Base-by-base conservation (phyloP, 306 rosid genomes). In the Cucurbita pepo region DNA sequence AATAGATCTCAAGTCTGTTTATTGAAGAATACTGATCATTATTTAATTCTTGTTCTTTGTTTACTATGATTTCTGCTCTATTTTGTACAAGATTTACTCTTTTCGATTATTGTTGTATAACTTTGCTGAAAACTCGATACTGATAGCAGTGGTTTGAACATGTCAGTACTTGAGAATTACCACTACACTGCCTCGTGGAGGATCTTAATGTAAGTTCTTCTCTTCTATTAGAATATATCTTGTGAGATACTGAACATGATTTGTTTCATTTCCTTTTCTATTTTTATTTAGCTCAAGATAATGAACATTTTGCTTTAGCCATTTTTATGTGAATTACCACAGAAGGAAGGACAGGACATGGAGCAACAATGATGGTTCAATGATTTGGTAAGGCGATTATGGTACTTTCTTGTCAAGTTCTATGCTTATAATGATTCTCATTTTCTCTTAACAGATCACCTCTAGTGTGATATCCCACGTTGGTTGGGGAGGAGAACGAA, bases 1-100 rank as follows among this genome's bases (percentile, higher is more conserved):
- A 57, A 67, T 69, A 75, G 82, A 63, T 79, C 57, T 59, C 52
- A 58, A 38, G 64, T 76, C 74, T 63, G 43, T 50, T 53, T 5
- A 60, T 61, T 73, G 61, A 54, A 59, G 52, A 43, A 40, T 54
- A 5, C 52, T 16, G 7, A 53, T 56, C 57, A 56, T 30, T 41
- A 66, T 65, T 60, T 47, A 59, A 72, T 53, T 25, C 38, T 22
- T 56, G n/a, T 34, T 61, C 50, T 34, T 53, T 44, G 36, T 52
- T 50, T 67, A 67, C 13, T 14, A 8, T 69, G 74, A 30, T 69
- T 69, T 69, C 5, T 69, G 30, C 22, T 69, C 43, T 69, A 25
- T 21, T 45, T 69, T 69, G 58, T 69, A 50, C 73, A 69, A 69
- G 59, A 47, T 43, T 38, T 41, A 51, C 22, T 69, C 56, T 48